Evolutionary conservation across 345 rosid species (phyloP).

Genomic region (Combretum micranthum): DNA sequence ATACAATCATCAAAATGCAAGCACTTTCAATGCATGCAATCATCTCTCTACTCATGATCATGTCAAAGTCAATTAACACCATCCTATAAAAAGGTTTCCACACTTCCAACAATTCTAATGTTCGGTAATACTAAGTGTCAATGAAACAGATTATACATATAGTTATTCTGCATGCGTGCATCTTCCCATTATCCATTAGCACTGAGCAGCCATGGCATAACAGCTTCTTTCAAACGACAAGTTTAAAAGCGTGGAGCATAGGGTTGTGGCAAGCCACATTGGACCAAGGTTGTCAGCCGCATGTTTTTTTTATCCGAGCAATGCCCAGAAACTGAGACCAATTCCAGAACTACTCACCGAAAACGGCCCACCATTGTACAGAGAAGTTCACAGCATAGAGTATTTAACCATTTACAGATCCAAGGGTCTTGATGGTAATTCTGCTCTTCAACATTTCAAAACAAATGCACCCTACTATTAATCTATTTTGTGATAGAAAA

Average conservation of each 20-base stretch:
- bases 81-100: no score
- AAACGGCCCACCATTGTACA: constrained; percentile 25
- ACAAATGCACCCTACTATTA: constrained; percentile 3
- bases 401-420: constrained; percentile 29
- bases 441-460: constrained; percentile 27
- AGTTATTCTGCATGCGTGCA: neutral
- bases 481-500: no score
- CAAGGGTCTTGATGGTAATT: constrained; percentile 33
- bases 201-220: neutral
- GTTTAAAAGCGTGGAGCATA: constrained; percentile 34
- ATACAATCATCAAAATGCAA: no score
- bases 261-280: constrained; percentile 17
- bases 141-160: neutral
- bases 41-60: no score
- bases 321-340: constrained; percentile 23
- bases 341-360: constrained; percentile 28
- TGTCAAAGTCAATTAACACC: no score
- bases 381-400: constrained; percentile 24
- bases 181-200: neutral
- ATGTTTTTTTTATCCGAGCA: constrained; percentile 5
- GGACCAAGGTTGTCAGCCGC: constrained; percentile 24
- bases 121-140: no score
- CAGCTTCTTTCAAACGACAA: constrained; percentile 26
- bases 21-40: no score
- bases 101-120: no score